These are phyloP conservation scores for Euphorbia celastroides DNA, from an alignment of 441 rosid species.

Conservation along the genomic window DNA sequence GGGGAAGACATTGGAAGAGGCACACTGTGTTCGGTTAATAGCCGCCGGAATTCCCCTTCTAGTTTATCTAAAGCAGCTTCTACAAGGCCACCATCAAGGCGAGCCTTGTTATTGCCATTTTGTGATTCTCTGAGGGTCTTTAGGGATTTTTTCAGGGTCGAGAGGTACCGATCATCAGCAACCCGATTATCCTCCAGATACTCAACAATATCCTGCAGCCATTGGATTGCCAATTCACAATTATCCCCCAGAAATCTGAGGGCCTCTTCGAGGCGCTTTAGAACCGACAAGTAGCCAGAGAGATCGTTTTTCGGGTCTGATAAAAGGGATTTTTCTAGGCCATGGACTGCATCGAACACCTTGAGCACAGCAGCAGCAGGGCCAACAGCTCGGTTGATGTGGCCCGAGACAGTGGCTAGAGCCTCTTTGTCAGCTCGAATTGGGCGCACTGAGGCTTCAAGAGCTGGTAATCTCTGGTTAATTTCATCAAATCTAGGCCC, in stretches of 20 bases:
- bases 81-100: conserved; percentile 79
- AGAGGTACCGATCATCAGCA: conserved; percentile 71
- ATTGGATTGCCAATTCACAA: conserved; percentile 92
- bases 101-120: conserved; percentile 32
- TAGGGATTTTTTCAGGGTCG: conserved; percentile 58
- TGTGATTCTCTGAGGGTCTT: conserved; percentile 59
- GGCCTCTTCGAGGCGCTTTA: conserved; percentile 90
- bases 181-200: conserved; percentile 79
- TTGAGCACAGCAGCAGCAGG: conserved; percentile 98
- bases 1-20: conserved; percentile 86
- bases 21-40: conserved; percentile 73
- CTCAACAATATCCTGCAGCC: conserved; percentile 98
- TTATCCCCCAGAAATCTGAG: conserved; percentile 84
- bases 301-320: conserved; percentile 83
- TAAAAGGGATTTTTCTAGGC: conserved; percentile 78
- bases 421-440: conserved; percentile 90
- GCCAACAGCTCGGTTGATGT: conserved; percentile 93
- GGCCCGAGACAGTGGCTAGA: conserved; percentile 71
- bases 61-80: conserved; percentile 78
- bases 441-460: conserved; percentile 83
- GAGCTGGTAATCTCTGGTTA: conserved; percentile 60
- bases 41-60: conserved; percentile 67
- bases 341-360: conserved; percentile 97
- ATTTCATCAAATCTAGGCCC: conserved; percentile 82
- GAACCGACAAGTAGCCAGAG: conserved; percentile 69